A percentile compares a stretch with the other conserved stretches of the same genome.
Conservation (phyloP, 2,329 filamentous ascomycete species). For the Stemphylium lycopersici region DNA sequence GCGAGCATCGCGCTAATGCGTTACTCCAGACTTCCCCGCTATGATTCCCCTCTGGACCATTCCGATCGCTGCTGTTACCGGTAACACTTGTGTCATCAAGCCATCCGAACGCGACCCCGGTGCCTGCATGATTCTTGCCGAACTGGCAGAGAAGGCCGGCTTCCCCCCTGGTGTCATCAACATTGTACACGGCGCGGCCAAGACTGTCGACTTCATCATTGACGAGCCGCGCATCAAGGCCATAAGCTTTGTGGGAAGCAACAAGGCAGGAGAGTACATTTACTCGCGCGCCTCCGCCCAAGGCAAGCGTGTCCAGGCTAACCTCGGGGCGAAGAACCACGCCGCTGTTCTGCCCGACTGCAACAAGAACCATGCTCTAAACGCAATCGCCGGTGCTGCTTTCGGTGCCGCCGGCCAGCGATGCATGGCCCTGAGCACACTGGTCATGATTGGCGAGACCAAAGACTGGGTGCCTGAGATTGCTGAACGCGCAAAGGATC, state of each 20-base stretch:
- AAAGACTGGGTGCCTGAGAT: conserved; percentile 82
- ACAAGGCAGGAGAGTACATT: conserved; percentile 90
- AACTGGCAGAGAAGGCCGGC: conserved; percentile 78
- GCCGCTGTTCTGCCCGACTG: conserved; percentile 82
- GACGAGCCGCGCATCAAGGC: conserved; percentile 87
- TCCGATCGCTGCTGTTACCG: conserved; percentile 80
- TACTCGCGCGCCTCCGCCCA: conserved; percentile 78
- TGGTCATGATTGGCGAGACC: conserved; percentile 84
- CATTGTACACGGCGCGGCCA: conserved; percentile 79
- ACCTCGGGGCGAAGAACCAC: conserved; percentile 88
- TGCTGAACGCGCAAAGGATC: conserved; percentile 73
- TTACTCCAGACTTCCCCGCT: conserved; percentile 74
- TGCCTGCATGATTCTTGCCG: conserved; percentile 82
- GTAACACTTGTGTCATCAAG: conserved; percentile 85
- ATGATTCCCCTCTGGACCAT: conserved; percentile 96
- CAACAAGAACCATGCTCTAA: conserved; percentile 89
- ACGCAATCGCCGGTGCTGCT: conserved; percentile 81
- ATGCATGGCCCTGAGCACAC: conserved; percentile 84
- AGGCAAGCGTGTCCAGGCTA: conserved; percentile 87
- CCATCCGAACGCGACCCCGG: conserved; percentile 85
- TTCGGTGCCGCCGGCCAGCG: conserved; percentile 85
- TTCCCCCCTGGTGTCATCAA: conserved; percentile 84
- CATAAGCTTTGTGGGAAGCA: conserved; percentile 83
- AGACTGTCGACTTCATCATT: conserved; percentile 84
- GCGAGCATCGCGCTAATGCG: conserved; percentile 28